A percentile compares a stretch with the other conserved stretches of the same genome.
phyloP scores from a whole-genome alignment of 1,139 yeast species.

The Yamadazyma membranifaciens region DNA sequence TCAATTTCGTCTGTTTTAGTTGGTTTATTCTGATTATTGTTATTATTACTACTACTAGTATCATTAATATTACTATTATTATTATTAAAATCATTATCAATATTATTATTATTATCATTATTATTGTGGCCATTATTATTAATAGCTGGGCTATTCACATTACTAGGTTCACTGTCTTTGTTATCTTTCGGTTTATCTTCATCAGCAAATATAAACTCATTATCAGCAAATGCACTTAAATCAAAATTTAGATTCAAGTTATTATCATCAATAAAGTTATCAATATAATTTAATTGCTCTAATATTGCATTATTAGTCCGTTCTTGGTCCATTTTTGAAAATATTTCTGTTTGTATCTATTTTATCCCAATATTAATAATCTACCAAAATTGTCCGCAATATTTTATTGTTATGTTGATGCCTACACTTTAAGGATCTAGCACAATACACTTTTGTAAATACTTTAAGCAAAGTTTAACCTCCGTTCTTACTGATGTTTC shows the following conservation, averaged over 20 bases:
- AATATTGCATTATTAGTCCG: conserved; percentile 45
- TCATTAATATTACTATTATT: conserved; percentile 3
- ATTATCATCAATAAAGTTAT: conserved; percentile 61
- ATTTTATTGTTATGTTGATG: background rate
- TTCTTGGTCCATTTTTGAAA: conserved; percentile 14
- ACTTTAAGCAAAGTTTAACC: background rate
- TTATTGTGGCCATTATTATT: background rate
- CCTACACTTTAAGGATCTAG: background rate
- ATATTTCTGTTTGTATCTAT: background rate
- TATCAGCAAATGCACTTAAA: conserved; percentile 78
- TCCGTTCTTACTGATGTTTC: background rate
- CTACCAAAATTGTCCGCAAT: background rate
- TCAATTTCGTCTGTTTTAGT: conserved; percentile 4
- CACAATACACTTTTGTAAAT: background rate
- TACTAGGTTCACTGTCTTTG: background rate
- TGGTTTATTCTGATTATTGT: background rate
- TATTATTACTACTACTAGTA: background rate
- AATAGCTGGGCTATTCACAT: background rate
- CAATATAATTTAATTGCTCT: conserved; percentile 76
- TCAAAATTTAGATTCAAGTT: conserved; percentile 73
- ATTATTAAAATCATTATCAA: background rate
- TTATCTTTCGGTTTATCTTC: conserved; percentile 56
- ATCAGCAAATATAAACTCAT: conserved; percentile 72
- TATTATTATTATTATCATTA: background rate
- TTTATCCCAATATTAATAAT: background rate